Base-by-base conservation (phyloP, 2,329 filamentous ascomycete genomes). In the Stromatinia cepivora region DNA sequence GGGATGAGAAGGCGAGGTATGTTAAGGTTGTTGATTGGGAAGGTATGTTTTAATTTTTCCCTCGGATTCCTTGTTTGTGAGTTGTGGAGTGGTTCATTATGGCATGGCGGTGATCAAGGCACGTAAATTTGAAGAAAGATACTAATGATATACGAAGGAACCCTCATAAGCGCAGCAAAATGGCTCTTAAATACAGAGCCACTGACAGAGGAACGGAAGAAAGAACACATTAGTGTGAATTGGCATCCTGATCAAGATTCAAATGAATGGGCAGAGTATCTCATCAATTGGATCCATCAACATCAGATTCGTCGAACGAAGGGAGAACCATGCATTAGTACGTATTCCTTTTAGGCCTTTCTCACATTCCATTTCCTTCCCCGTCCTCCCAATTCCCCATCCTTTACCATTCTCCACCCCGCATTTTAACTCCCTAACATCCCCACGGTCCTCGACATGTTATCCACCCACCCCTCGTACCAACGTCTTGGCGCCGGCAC, bases 401-500 rank as follows among this genome's bases (percentile, higher is more conserved):
- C 13, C 5, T 5, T 25, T 11, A 15, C n/a, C 22, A 42, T 42
- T 42, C 17, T 34, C 50, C 48, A 8, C 17, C 28, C 31, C 13
- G 13, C 6, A 17, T 42, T 31, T 11, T 45, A 42, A 42, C 36
- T 6, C 31, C 5, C 56, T 65, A 68, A 64, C 22, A 42, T n/a
- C 20, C 11, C 11, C n/a, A 6, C 11, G 52, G 79, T 79, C 36
- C 75, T 81, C 2, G 74, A 79, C 31, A 78, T 78, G 5, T 71
- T 79, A 56, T 77, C 78, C 68, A 80, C 78, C 3, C 72, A 77
- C 45, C 80, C 81, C 1, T 74, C 76, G 1, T 78, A 78, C 56
- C 78, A 81, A 57, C 74, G 77, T 4, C 78, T 78, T 46, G 81
- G 81, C 4, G 75, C 78, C 1, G 80, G 80, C 1, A 76, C 75